Evolutionary conservation across 2,329 filamentous ascomycete genomes (phyloP).

Genomic region (Botrytis tulipae): DNA sequence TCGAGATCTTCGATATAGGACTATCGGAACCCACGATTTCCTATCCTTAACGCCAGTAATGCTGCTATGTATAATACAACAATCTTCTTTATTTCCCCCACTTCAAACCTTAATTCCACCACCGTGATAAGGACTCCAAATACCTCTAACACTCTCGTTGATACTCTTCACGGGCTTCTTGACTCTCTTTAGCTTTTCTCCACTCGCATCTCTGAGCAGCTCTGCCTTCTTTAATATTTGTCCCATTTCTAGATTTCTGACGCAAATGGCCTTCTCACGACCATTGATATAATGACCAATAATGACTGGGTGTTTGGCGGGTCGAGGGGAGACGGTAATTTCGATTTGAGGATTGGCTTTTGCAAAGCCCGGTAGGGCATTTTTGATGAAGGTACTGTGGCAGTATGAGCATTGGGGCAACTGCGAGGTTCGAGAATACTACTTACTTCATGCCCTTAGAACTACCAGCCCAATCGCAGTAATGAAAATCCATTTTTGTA

Average conservation of each 20-base stretch:
- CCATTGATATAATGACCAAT: slow-evolving; percentile 93
- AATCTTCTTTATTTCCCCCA: neutral
- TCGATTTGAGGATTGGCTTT: slow-evolving; percentile 82
- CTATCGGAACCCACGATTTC: slow-evolving; percentile 4
- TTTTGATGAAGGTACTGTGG: slow-evolving; percentile 74
- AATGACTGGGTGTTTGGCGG: slow-evolving; percentile 85
- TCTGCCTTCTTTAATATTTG: slow-evolving; percentile 80
- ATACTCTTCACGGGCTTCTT: slow-evolving; percentile 64
- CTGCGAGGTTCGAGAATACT: neutral
- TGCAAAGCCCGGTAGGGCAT: slow-evolving; percentile 74
- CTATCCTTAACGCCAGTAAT: slow-evolving; percentile 32
- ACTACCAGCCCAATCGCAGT: slow-evolving; percentile 94
- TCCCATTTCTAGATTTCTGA: slow-evolving; percentile 77
- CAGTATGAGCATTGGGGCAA: neutral
- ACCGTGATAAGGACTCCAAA: slow-evolving; percentile 71
- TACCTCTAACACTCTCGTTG: slow-evolving; percentile 64
- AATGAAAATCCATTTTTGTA: slow-evolving; percentile 93
- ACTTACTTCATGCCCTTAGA: slow-evolving; percentile 91
- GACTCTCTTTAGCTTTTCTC: slow-evolving; percentile 66
- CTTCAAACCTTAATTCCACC: slow-evolving; percentile 40
- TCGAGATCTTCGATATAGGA: slow-evolving; percentile 6
- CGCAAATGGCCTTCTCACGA: slow-evolving; percentile 78
- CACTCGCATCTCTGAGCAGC: slow-evolving; percentile 69
- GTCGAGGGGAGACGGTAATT: slow-evolving; percentile 85
- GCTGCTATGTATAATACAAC: slow-evolving; percentile 29